Evolutionary conservation across 75 land plant genomes (phyloP), one percentile per base, ranked within the genome.

Genomic region (Sequoia sempervirens): DNA sequence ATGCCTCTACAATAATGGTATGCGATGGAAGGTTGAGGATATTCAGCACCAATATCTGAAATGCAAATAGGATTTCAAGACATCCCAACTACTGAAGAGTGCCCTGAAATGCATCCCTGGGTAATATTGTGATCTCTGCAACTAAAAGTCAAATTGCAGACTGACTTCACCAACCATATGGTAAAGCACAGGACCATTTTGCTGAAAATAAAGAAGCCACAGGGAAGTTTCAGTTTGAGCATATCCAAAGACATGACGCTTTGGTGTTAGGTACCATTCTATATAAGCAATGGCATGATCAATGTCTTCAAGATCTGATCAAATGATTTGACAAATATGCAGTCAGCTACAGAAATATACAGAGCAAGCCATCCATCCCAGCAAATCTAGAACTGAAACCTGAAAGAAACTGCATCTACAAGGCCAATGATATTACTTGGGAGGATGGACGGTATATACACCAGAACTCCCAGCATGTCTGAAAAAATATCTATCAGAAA

Each of bases 371-470:
- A 78, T 78, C 80, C 80, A 78, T 28, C 52, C 52, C 80, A 78
- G 10, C 52, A 78, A 78, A 26, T 78, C 47, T 45, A 43, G 13
- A 43, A 45, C 46, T 78, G 30, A 78, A 45, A 78, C 80, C 80
- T 20, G 80, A 78, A 78, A 78, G 10, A n/a, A 11, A 76, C 45
- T 76, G 20, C 46, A 76, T 37, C 79, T 40, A 41, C 79, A 76
- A 41, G n/a, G 47, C 79, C 79, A 76, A 76, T 70, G 47, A 76
- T 76, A 36, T 41, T 40, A 75, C 79, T 76, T 38, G 43, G 46
- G 45, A 76, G 79, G n/a, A 76, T 76, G 79, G 79, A 76, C 45
- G 79, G 79, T 76, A 76, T 76, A 36, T 76, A 76, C 79, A 76
- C 79, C 79, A 76, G 79, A 40, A 17, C 79, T 76, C 73, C 73